Evolutionary conservation across 257 asterid genomes (phyloP), one percentile per base, ranked within the genome.

Genomic region (Plectranthus barbatus): DNA sequence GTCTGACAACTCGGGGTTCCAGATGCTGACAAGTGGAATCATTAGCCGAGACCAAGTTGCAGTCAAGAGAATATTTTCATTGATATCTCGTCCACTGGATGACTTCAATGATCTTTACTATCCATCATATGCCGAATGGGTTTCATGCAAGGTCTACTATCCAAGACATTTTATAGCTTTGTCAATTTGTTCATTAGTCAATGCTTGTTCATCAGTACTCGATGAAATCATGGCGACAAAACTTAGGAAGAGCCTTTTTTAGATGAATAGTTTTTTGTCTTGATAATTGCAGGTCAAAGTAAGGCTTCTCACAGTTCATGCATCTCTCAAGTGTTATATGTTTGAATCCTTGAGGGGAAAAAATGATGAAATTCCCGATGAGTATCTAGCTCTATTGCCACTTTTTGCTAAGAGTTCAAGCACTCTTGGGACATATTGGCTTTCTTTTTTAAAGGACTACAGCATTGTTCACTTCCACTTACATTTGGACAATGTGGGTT

Each of bases 81-180:
- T 93, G 83, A 93, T 93, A 76, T 87, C 97, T 60, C 96, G 92
- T 47, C 99, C 96, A 19, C 79, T 93, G 60, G 81, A 84, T 73
- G 99, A 93, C 74, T 93, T 93, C 82, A 84, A 80, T 62, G 90
- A 77, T 76, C 91, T 93, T 50, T 90, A 80, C 79, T 90, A 83
- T 79, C 99, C 99, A 53, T 93, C 99, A 62, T 93, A 85, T 77
- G 99, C 99, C 23, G 99, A 93, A 80, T 93, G 97, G 99, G 99
- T 90, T 75, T 87, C 96, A 49, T 90, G 97, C 96, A 93, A 93
- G 99, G 99, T 93, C 46, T 42, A 21, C 39, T 76, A 31, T 40
- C 37, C 52, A 46, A 40, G 45, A 61, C 7, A 41, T 18, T 47
- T 9, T 24, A 42, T 69, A 36, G 45, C 47, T 55, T 37, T 70